Evolutionary conservation across 768 basidiomycete species (phyloP).

Genomic region (Megacollybia marginata): DNA sequence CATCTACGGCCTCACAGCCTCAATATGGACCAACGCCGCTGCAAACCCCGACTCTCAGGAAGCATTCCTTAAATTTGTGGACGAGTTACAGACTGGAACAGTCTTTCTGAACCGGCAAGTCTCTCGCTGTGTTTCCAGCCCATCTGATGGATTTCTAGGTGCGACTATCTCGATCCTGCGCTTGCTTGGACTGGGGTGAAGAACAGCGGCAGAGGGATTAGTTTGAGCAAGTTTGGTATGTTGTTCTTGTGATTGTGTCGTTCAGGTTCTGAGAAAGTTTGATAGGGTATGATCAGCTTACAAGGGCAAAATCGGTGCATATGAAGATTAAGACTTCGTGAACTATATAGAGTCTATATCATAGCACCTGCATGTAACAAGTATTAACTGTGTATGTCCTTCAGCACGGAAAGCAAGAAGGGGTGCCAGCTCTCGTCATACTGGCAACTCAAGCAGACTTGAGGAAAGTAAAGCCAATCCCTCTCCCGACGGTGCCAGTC

Average conservation of each 20-base stretch:
- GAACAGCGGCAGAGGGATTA: constrained; percentile 86
- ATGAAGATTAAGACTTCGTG: constrained; percentile 54
- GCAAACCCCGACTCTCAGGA: constrained; percentile 52
- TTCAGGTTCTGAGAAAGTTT: not conserved
- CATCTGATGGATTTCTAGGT: constrained; percentile 30
- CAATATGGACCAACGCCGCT: constrained; percentile 82
- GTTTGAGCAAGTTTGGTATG: constrained; percentile 83
- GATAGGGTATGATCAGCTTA: constrained; percentile 79
- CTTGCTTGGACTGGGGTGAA: constrained; percentile 94
- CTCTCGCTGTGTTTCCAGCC: not conserved
- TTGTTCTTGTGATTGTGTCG: constrained; percentile 8
- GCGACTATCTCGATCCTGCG: constrained; percentile 89
- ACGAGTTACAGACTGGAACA: constrained; percentile 80
- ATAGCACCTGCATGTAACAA: no score
- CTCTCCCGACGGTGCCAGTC: no score
- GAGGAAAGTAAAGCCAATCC: no score
- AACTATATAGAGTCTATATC: not conserved
- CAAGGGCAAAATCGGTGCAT: constrained; percentile 71
- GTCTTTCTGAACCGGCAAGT: constrained; percentile 78
- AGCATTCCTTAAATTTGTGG: constrained; percentile 61
- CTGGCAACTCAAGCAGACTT: no score
- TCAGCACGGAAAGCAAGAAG: no score
- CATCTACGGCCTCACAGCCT: constrained; percentile 88
- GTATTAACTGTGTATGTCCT: no score
- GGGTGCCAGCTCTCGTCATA: no score